Evolutionary conservation across 2,329 filamentous ascomycete genomes (phyloP).

Genomic region (Penicillium sp.): DNA sequence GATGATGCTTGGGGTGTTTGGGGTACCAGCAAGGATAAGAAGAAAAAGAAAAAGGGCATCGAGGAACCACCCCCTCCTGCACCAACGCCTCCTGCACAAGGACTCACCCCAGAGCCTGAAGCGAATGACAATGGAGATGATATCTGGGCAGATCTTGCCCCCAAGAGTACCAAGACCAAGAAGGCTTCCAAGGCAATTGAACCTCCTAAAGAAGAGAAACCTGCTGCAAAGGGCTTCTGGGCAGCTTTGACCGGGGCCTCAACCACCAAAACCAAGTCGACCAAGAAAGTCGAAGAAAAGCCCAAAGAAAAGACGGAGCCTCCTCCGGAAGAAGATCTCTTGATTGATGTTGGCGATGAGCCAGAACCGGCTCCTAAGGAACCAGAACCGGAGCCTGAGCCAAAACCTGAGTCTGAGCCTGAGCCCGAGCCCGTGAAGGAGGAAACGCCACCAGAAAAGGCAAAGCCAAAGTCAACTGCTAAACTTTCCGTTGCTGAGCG

Average conservation of each 20-base stretch:
- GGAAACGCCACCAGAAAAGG: conserved; percentile 8
- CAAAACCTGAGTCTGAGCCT: conserved; percentile 35
- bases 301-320: conserved; percentile 18
- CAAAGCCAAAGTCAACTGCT: conserved; percentile 1
- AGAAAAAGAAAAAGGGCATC: conserved; percentile 44
- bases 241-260: conserved; percentile 38
- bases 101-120: conserved; percentile 38
- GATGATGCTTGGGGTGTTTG: conserved; percentile 33
- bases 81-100: conserved; percentile 45
- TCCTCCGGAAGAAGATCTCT: conserved; percentile 26
- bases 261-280: conserved; percentile 40
- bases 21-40: conserved; percentile 43
- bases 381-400: conserved; percentile 31
- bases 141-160: conserved; percentile 36
- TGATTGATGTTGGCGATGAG: conserved; percentile 36
- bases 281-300: conserved; percentile 39
- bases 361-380: conserved; percentile 17
- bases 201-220: conserved; percentile 33
- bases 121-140: conserved; percentile 33
- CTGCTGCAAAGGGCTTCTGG: conserved; percentile 42
- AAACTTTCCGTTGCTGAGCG: neutral
- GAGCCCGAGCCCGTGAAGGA: conserved; percentile 30
- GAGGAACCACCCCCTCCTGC: conserved; percentile 45
- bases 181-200: conserved; percentile 28
- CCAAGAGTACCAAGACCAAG: conserved; percentile 34